Evolutionary conservation across 2,329 filamentous ascomycete genomes (phyloP).

Genomic region (Aspergillus jensenii): DNA sequence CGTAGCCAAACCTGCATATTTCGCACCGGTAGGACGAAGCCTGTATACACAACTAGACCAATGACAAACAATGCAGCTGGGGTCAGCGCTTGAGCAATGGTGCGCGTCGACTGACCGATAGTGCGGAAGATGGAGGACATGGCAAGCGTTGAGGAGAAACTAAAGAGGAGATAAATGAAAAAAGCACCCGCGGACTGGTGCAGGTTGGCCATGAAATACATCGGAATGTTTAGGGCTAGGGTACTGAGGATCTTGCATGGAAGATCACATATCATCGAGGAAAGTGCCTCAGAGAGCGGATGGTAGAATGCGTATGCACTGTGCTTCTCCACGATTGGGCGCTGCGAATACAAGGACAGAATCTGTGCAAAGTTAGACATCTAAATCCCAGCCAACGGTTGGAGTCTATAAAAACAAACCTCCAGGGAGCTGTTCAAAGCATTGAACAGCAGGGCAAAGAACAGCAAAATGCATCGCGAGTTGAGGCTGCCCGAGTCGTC

Average conservation of each 20-base stretch:
- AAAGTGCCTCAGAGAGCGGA: slow-evolving; percentile 79
- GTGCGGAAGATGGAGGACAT: slow-evolving; percentile 88
- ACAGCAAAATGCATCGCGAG: slow-evolving; percentile 74
- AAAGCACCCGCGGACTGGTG: slow-evolving; percentile 71
- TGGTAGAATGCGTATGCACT: slow-evolving; percentile 86
- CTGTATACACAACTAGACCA: slow-evolving; percentile 46
- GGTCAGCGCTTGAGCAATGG: slow-evolving; percentile 56
- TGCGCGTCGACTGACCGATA: slow-evolving; percentile 63
- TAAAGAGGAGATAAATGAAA: slow-evolving; percentile 79
- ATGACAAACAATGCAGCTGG: slow-evolving; percentile 49
- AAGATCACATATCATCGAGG: slow-evolving; percentile 82
- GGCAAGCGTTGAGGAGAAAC: slow-evolving; percentile 67
- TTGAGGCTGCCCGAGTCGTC: slow-evolving; percentile 70
- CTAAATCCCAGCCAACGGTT: no score
- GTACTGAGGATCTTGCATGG: slow-evolving; percentile 75
- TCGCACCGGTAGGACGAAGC: slow-evolving; percentile 37
- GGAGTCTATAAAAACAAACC: slow-evolving; percentile 31
- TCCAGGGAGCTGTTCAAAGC: slow-evolving; percentile 78
- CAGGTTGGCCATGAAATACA: slow-evolving; percentile 88
- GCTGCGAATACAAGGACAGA: slow-evolving; percentile 80
- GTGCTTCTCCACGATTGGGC: slow-evolving; percentile 90
- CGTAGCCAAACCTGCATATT: slow-evolving; percentile 75
- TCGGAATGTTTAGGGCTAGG: slow-evolving; percentile 71
- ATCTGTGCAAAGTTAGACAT: slow-evolving; percentile 53
- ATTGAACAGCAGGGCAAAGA: slow-evolving; percentile 85